phyloP scores from a whole-genome alignment of 257 asterid genomes.

The Solanum chiquidenum region DNA sequence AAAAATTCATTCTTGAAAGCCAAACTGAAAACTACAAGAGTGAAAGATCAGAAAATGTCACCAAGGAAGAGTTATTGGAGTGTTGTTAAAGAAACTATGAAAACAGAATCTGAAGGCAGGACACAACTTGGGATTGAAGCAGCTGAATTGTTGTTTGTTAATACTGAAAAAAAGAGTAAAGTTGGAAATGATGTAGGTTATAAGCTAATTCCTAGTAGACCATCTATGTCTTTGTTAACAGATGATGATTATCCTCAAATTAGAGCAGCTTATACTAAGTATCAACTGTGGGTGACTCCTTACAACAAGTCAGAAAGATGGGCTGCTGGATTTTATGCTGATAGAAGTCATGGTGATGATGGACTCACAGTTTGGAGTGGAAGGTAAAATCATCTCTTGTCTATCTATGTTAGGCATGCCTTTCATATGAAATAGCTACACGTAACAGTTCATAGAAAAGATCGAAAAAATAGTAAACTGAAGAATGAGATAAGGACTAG shows the following conservation, averaged over 20 bases:
- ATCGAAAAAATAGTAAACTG: neutral
- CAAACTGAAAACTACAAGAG: conserved; percentile 21
- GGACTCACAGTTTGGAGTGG: conserved; percentile 46
- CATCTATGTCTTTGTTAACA: conserved; percentile 25
- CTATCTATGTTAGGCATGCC: neutral
- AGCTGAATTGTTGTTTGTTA: conserved; percentile 35
- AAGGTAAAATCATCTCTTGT: conserved; percentile 17
- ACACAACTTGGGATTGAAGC: conserved; percentile 24
- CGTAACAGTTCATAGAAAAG: neutral
- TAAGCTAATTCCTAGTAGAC: conserved; percentile 32
- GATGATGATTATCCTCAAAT: conserved; percentile 53
- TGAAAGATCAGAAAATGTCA: conserved; percentile 1
- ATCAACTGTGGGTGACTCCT: conserved; percentile 49
- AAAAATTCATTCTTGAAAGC: conserved; percentile 41
- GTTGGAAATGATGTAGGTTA: conserved; percentile 48
- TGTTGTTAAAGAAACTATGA: conserved; percentile 31
- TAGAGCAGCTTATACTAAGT: conserved; percentile 55
- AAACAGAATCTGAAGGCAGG: conserved; percentile 35
- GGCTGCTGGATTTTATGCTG: conserved; percentile 69
- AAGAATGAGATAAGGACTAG: neutral
- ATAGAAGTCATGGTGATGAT: conserved; percentile 60
- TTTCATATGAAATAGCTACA: neutral
- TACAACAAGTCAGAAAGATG: conserved; percentile 50
- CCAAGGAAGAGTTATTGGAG: conserved; percentile 70
- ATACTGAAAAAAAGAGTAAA: conserved; percentile 40